Evolutionary conservation across 768 basidiomycete genomes (phyloP), one percentile per base, ranked within the genome.

Genomic region (Lentinula raphanica): DNA sequence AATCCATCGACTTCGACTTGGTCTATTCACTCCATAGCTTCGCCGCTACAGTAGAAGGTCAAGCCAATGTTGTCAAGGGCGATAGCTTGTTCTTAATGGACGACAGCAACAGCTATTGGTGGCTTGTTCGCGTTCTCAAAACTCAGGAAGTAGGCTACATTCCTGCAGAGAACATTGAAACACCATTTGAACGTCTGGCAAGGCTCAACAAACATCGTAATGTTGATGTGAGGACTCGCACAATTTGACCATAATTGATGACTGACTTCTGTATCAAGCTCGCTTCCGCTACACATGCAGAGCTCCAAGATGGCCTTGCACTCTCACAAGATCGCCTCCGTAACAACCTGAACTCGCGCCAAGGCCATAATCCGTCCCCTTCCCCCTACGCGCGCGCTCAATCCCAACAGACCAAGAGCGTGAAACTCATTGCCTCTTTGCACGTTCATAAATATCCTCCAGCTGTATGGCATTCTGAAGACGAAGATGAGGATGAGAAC

Each of bases 71-170:
- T 63, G 92, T 97, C 71, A 98, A 98, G 73, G 97, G 97, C 25
- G 96, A 99, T 78, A 92, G 91, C 61, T 81, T 99, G 46, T 88
- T 94, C 68, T 79, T 99, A 44, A 93, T 98, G 83, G 97, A 99
- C 74, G 97, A 99, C 71, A 93, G 88, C 58, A 98, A 99, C 72
- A 93, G 92, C 72, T 99, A 99, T 75, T 98, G 97, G 97, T 98
- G 97, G 97, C 90, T 98, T 50, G 96, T 99, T 7, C 85, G 94
- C 48, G 97, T 99, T 8, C 86, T 99, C 62, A 98, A 98, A 76
- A 98, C 96, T 7, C 94, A 98, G 72, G 94, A 97, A 66, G 93
- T 99, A 15, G 97, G 97, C 0, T 99, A 99, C 71, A 98, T 99
- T 50, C 97, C 97, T 17, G 97, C 97, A 0, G 97, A 99, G 74